Base-by-base conservation (phyloP, 805 yeast species). In the Peterozyma toletana region DNA sequence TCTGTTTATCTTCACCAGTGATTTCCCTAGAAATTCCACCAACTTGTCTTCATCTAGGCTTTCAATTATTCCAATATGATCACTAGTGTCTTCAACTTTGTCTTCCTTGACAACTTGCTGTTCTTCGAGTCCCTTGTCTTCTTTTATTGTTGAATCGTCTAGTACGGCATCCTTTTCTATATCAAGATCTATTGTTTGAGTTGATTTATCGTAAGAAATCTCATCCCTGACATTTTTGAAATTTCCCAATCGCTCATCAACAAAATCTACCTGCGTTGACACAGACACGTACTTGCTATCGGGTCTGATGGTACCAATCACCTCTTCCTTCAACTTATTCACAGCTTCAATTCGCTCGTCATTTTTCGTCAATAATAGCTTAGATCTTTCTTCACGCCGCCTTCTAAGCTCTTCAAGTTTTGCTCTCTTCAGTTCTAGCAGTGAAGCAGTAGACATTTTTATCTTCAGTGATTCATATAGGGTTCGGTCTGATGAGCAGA, bases 341-440 rank as follows among this genome's bases (percentile, higher is more conserved):
- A 31, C 34, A 31, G 10, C 13, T 31, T 31, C 34, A 5, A 5
- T 11, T 5, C 6, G 34, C 11, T 30, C 11, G n/a, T 30, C 14
- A 13, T 35, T 21, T n/a, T 33, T n/a, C 16, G 36, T 16, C 10
- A 27, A 39, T 31, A 15, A 13, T n/a, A 34, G 36, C 7, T 9
- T 29, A 27, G 41, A 13, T 31, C 15, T 31, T 31, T 11, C 13
- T 18, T 37, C 39, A 16, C 48, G 21, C 29, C 14, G 44, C 15
- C 41, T 38, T 16, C 48, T 15, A 7, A 45, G 35, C 37, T 42
- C 45, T 39, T 45, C 48, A 6, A 45, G 34, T 21, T 45, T 45
- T 16, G 48, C 48, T 30, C 48, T 46, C 13, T 40, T 40, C 39
- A 18, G 41, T 36, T 40, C 43, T 21, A 44, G 27, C 27, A 21